These are phyloP conservation scores for Aspergillus chevalieri DNA, from an alignment of 2,329 filamentous ascomycete genomes.

Conservation along the genomic window DNA sequence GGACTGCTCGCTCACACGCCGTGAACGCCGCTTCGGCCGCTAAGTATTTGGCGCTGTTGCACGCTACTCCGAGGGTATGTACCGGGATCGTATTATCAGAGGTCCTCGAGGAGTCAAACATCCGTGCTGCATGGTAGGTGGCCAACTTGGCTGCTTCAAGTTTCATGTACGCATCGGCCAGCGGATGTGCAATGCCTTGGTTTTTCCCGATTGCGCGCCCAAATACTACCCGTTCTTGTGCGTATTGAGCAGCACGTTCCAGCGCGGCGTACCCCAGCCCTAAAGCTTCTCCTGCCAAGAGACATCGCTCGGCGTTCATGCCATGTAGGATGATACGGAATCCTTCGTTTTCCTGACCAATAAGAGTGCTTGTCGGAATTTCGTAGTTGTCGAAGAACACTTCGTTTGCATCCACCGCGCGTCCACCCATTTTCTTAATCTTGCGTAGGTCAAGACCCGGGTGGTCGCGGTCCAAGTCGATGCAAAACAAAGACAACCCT, in stretches of 20 bases:
- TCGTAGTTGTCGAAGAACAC: conserved; percentile 78
- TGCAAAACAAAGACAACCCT: conserved; percentile 73
- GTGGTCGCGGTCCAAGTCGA: conserved; percentile 60
- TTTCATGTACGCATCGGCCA: conserved; percentile 55
- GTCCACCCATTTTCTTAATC: conserved; percentile 81
- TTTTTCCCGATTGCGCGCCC: conserved; percentile 54
- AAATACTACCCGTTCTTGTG: conserved; percentile 57
- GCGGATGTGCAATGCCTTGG: conserved; percentile 54
- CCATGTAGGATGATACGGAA: conserved; percentile 75
- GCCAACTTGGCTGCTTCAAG: conserved; percentile 57
- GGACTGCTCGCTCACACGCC: conserved; percentile 52
- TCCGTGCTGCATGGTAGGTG: conserved; percentile 54
- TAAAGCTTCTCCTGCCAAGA: conserved; percentile 71
- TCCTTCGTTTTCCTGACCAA: conserved; percentile 67
- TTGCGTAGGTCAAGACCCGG: conserved; percentile 60
- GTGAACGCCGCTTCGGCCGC: conserved; percentile 57
- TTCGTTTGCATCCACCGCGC: conserved; percentile 77
- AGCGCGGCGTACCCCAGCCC: conserved; percentile 71
- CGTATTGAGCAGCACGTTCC: conserved; percentile 58
- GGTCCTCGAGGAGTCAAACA: conserved; percentile 49
- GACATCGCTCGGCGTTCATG: conserved; percentile 72
- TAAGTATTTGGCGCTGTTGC: conserved; percentile 64
- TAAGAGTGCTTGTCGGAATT: conserved; percentile 57
- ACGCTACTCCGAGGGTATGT: conserved; percentile 57
- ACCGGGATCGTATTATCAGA: conserved; percentile 48